Percentiles rank a stretch among this genome's conserved stretches.
Evolutionary conservation across 495 filamentous ascomycete species (phyloP).

Genomic region (Penicillium angulare): DNA sequence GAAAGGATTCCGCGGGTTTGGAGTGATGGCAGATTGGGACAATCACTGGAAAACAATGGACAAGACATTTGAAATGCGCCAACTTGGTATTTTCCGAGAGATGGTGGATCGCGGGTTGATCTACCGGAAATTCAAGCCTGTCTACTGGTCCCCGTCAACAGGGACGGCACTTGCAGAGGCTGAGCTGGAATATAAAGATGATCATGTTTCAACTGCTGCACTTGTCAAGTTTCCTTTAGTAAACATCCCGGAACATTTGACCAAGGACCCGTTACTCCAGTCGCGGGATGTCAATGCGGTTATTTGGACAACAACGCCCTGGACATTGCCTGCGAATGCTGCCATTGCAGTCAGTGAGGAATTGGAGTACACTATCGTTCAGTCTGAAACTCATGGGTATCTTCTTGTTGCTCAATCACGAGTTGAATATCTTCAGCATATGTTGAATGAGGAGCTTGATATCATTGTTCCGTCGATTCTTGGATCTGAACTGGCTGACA

Average conservation of each 20-base stretch:
- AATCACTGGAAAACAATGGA: slow-evolving; percentile 91
- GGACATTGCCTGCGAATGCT: slow-evolving; percentile 92
- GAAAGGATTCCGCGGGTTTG: slow-evolving; percentile 77
- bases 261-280: slow-evolving; percentile 32
- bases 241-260: slow-evolving; percentile 46
- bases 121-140: slow-evolving; percentile 84
- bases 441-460: slow-evolving; percentile 41
- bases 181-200: slow-evolving; percentile 90
- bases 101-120: slow-evolving; percentile 86
- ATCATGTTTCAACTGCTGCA: slow-evolving; percentile 76
- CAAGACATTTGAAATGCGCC: slow-evolving; percentile 76
- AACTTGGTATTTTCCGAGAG: slow-evolving; percentile 78
- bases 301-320: slow-evolving; percentile 97
- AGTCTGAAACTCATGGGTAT: slow-evolving; percentile 51
- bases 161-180: slow-evolving; percentile 91
- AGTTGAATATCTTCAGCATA: slow-evolving; percentile 50
- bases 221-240: slow-evolving; percentile 76
- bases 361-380: slow-evolving; percentile 70
- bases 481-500: slow-evolving; percentile 63
- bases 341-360: slow-evolving; percentile 77
- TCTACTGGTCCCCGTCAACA: slow-evolving; percentile 94
- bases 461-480: slow-evolving; percentile 56
- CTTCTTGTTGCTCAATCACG: slow-evolving; percentile 67
- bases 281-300: slow-evolving; percentile 60
- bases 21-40: slow-evolving; percentile 95